phyloP scores from a whole-genome alignment of 1,284 basidiomycete genomes.

The Xerocomus nothofagi region DNA sequence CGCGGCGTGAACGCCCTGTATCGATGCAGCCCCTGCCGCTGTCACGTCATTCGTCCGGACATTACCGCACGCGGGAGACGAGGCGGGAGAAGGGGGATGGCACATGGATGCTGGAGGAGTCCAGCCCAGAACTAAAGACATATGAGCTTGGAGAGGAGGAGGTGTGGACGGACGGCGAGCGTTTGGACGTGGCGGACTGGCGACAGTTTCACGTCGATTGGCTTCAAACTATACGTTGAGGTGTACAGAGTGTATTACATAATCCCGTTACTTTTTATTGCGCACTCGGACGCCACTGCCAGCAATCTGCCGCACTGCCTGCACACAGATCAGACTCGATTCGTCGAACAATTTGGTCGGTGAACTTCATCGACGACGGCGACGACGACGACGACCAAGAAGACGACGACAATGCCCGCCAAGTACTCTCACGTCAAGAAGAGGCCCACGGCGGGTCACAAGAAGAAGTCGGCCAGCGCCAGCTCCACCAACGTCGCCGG shows the following conservation, averaged over 20 bases:
- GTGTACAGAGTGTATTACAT: constrained; percentile 20
- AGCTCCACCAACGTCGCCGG: constrained; percentile 9
- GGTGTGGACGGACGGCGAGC: constrained; percentile 6
- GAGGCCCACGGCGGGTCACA: constrained; percentile 42
- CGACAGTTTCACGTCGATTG: constrained; percentile 33
- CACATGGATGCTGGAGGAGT: constrained; percentile 33
- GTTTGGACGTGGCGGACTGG: constrained; percentile 19
- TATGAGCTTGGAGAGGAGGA: constrained; percentile 8
- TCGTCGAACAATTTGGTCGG: neutral
- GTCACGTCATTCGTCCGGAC: constrained; percentile 7
- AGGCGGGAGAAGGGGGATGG: constrained; percentile 12
- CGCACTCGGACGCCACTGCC: no score
- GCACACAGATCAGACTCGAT: constrained; percentile 15
- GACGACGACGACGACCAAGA: neutral
- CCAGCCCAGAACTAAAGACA: constrained; percentile 23
- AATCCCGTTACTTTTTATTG: constrained; percentile 15
- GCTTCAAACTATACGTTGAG: constrained; percentile 19
- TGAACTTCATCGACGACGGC: constrained; percentile 7
- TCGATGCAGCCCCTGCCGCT: constrained; percentile 17
- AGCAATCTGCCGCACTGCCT: constrained; percentile 18
- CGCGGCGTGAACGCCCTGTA: constrained; percentile 7
- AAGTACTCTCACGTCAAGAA: constrained; percentile 75
- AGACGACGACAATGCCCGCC: constrained; percentile 50
- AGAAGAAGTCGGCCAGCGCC: constrained; percentile 42
- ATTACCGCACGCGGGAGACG: neutral